Conservation (phyloP, 1,284 basidiomycete species). For the Malassezia slooffiae region DNA sequence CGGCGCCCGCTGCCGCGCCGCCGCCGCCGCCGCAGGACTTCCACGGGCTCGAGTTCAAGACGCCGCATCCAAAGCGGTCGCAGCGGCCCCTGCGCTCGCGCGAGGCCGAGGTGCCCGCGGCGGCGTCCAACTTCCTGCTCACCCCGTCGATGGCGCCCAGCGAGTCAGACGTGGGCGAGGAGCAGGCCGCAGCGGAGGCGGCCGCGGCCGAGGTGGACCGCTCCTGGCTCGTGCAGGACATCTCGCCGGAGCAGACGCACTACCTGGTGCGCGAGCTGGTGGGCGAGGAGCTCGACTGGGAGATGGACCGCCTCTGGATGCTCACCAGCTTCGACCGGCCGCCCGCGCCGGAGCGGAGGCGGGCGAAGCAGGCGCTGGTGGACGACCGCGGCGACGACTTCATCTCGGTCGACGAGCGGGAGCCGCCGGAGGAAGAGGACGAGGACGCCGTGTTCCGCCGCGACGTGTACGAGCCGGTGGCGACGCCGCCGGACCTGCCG, state of each 20-base stretch:
- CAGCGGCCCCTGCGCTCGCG: not conserved
- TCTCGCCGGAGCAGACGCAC: slow-evolving; percentile 31
- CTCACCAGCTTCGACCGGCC: slow-evolving; percentile 31
- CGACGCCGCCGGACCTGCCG: slow-evolving; percentile 22
- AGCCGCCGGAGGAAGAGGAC: slow-evolving; percentile 20
- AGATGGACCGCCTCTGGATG: slow-evolving; percentile 35
- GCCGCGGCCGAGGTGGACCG: not conserved
- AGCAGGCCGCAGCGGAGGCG: not conserved
- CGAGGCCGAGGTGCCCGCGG: not conserved
- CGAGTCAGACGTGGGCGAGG: slow-evolving; percentile 8
- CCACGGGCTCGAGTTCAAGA: slow-evolving; percentile 11
- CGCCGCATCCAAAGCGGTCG: not conserved
- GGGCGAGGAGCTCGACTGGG: slow-evolving; percentile 29
- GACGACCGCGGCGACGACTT: slow-evolving; percentile 36
- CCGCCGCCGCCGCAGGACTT: not conserved
- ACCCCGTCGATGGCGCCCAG: slow-evolving; percentile 14
- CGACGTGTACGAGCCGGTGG: slow-evolving; percentile 22
- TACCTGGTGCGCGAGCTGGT: slow-evolving; percentile 37
- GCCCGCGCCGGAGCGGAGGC: slow-evolving; percentile 9
- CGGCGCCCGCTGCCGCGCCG: not conserved
- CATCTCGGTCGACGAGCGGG: slow-evolving; percentile 19
- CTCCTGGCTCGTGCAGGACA: slow-evolving; percentile 27
- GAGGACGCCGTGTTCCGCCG: slow-evolving; percentile 39
- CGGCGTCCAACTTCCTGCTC: slow-evolving; percentile 8
- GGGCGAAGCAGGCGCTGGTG: slow-evolving; percentile 17